phyloP scores from a whole-genome alignment of 345 rosid species.

The Hypericum perforatum region DNA sequence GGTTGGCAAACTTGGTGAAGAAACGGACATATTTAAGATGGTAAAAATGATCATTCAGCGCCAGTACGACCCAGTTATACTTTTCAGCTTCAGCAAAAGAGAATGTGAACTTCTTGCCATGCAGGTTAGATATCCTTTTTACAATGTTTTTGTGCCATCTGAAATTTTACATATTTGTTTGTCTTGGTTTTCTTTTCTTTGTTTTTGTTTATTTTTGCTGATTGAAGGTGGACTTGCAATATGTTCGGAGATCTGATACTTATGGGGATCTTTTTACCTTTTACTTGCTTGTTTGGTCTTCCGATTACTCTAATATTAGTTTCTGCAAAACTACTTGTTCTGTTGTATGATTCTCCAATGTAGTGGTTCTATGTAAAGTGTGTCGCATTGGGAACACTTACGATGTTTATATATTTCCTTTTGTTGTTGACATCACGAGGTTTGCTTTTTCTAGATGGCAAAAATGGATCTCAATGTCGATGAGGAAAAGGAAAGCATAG shows the following conservation, averaged over 20 bases:
- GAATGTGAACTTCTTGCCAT: constrained; percentile 96
- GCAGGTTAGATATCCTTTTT: constrained; percentile 50
- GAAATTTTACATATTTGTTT: not conserved
- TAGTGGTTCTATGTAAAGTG: no score
- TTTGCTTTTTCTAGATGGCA: constrained; percentile 50
- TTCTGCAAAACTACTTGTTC: no score
- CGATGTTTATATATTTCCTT: not conserved
- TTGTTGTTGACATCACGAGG: not conserved
- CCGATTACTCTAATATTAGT: no score
- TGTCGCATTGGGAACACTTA: no score
- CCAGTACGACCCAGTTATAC: constrained; percentile 93
- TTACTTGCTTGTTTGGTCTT: no score
- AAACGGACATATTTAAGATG: constrained; percentile 94
- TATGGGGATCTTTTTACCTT: no score
- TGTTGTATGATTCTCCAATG: no score
- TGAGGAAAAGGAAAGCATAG: constrained; percentile 75
- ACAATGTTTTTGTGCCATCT: not conserved
- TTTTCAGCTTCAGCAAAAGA: constrained; percentile 96
- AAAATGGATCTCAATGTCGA: constrained; percentile 90
- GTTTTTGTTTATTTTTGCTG: no score
- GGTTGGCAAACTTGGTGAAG: constrained; percentile 78
- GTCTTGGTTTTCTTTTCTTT: not conserved
- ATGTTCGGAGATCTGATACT: no score
- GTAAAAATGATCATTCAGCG: constrained; percentile 94
- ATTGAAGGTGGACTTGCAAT: no score